Conservation (phyloP, 768 basidiomycete genomes). For the Leccinum boreale region DNA sequence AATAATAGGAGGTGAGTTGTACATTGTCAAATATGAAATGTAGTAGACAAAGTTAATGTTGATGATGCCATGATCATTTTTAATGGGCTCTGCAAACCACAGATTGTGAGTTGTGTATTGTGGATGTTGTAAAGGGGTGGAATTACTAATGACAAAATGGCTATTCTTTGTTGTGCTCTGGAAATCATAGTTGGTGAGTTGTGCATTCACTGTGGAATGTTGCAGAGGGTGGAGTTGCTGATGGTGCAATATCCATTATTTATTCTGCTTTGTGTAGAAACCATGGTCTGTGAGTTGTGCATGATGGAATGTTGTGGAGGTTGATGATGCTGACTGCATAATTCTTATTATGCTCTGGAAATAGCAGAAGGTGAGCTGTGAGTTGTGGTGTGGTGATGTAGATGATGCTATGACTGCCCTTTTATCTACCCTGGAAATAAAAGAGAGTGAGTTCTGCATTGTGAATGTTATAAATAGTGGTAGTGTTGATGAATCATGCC, state of each 20-base stretch:
- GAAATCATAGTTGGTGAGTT: neutral
- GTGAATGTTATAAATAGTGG: neutral
- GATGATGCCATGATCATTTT: neutral
- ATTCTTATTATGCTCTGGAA: neutral
- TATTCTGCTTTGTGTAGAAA: neutral
- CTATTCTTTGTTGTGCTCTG: neutral
- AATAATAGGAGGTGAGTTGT: neutral
- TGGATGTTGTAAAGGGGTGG: neutral
- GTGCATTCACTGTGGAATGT: neutral
- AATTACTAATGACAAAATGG: neutral
- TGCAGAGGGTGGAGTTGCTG: neutral
- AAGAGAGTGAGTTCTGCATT: neutral
- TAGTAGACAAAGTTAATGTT: neutral
- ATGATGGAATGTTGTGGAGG: neutral
- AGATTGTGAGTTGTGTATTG: neutral
- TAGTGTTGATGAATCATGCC: neutral
- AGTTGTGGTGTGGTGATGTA: neutral
- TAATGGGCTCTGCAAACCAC: neutral
- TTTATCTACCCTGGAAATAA: neutral
- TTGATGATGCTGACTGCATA: neutral
- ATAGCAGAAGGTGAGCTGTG: neutral
- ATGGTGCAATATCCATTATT: neutral
- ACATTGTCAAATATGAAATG: neutral
- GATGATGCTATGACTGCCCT: neutral
- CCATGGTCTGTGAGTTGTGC: neutral